Conservation (phyloP, 306 rosid species). For the Citrullus amarus region DNA sequence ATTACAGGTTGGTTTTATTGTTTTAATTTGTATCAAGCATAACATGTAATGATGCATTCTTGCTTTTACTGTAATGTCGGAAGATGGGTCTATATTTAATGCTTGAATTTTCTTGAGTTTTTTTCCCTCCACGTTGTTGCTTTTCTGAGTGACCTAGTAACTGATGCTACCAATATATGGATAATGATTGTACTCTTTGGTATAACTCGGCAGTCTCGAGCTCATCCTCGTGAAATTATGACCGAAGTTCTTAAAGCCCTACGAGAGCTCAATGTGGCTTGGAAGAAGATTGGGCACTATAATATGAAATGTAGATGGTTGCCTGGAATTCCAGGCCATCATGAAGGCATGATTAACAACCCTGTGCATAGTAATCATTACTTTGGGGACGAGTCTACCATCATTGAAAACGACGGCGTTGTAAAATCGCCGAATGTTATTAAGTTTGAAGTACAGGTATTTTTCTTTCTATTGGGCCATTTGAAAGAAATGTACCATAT, state of each 20-base stretch:
- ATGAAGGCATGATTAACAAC: conserved; percentile 60
- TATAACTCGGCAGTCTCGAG: conserved; percentile 56
- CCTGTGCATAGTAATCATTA: conserved; percentile 35
- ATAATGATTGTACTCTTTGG: conserved; percentile 15
- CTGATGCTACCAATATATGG: not conserved
- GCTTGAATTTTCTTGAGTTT: not conserved
- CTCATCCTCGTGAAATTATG: conserved; percentile 96
- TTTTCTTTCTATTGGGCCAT: not conserved
- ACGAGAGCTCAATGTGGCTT: conserved; percentile 70
- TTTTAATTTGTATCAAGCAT: not conserved
- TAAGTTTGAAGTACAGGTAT: conserved; percentile 95
- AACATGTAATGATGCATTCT: not conserved
- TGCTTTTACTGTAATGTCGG: not conserved
- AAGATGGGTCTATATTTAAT: not conserved
- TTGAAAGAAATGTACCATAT: not conserved
- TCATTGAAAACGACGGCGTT: conserved; percentile 52
- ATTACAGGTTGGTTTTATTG: conserved; percentile 55
- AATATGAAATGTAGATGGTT: conserved; percentile 95
- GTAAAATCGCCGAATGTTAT: conserved; percentile 48
- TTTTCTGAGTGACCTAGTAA: not conserved
- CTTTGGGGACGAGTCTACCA: conserved; percentile 50
- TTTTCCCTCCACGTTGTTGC: not conserved
- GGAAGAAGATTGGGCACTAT: conserved; percentile 97
- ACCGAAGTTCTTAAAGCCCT: conserved; percentile 86
- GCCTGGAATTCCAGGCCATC: conserved; percentile 41